Percentiles rank a stretch among this genome's conserved stretches.
Evolutionary conservation across 2,329 filamentous ascomycete genomes (phyloP).

Genomic region (Coniochaeta pulveracea): DNA sequence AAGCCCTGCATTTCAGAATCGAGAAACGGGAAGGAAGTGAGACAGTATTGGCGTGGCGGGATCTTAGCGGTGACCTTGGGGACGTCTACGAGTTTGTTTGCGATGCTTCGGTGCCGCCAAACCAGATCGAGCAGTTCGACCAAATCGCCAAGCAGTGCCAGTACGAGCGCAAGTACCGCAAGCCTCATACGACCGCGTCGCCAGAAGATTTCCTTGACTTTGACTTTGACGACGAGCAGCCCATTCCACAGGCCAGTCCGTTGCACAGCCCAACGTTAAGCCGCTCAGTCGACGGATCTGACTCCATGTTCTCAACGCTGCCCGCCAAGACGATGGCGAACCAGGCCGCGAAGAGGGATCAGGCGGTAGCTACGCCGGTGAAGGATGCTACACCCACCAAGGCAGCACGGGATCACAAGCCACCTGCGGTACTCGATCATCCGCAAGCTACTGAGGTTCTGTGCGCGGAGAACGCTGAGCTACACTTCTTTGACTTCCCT

Average conservation of each 20-base stretch:
- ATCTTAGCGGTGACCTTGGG: constrained; percentile 83
- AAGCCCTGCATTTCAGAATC: constrained; percentile 3
- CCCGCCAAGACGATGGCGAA: constrained; percentile 35
- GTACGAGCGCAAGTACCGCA: constrained; percentile 91
- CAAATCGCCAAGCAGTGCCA: constrained; percentile 83
- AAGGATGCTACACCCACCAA: constrained; percentile 19
- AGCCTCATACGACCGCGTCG: constrained; percentile 67
- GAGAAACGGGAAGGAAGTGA: constrained; percentile 72
- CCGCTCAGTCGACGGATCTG: constrained; percentile 44
- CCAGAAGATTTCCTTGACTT: constrained; percentile 75
- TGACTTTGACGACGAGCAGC: constrained; percentile 56
- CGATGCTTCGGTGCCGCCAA: constrained; percentile 57
- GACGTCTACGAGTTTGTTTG: constrained; percentile 99
- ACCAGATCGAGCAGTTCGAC: constrained; percentile 71
- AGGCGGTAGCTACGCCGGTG: constrained; percentile 12
- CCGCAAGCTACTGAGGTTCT: constrained; percentile 66
- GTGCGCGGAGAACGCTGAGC: constrained; percentile 64
- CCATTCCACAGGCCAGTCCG: constrained; percentile 53
- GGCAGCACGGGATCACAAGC: constrained; percentile 19
- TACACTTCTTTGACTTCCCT: constrained; percentile 88
- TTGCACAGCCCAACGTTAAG: constrained; percentile 45
- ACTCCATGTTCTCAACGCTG: constrained; percentile 40
- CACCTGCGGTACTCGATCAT: not conserved
- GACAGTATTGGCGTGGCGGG: constrained; percentile 86
- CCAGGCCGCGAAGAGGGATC: constrained; percentile 32